Conservation (phyloP, 345 rosid genomes). For the Rhodomyrtus tomentosa region DNA sequence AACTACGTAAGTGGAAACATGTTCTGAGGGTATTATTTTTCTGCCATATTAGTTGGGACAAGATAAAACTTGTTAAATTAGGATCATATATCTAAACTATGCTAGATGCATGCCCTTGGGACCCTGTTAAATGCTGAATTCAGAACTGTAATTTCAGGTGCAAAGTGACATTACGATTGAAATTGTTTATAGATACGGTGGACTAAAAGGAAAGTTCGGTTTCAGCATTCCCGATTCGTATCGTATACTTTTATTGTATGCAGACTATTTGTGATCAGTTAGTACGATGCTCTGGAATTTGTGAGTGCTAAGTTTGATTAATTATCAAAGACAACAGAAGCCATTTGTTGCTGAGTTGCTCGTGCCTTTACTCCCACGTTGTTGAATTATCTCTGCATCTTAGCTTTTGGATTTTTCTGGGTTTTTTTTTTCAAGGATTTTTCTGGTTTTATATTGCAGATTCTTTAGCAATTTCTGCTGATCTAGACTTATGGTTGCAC, state of each 20-base stretch:
- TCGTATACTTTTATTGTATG: neutral
- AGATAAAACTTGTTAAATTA: neutral
- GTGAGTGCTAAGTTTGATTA: neutral
- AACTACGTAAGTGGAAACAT: neutral
- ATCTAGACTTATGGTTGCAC: neutral
- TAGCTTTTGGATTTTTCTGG: neutral
- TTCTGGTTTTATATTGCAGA: neutral
- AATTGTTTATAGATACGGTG: neutral
- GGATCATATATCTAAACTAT: neutral
- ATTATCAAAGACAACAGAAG: neutral
- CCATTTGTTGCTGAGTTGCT: neutral
- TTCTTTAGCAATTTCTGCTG: neutral
- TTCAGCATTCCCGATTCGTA: neutral
- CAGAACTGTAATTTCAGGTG: neutral
- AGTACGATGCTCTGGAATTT: neutral
- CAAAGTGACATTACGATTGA: neutral
- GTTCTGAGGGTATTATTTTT: neutral
- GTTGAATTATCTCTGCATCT: neutral
- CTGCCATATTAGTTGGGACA: neutral
- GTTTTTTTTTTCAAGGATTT: neutral
- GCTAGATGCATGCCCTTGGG: neutral
- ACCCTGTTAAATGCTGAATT: neutral
- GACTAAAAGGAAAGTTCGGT: neutral
- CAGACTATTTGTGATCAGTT: neutral
- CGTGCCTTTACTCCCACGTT: neutral